Base-by-base conservation (phyloP, 78 protist genomes). In the Dictyostelium intermedium region DNA sequence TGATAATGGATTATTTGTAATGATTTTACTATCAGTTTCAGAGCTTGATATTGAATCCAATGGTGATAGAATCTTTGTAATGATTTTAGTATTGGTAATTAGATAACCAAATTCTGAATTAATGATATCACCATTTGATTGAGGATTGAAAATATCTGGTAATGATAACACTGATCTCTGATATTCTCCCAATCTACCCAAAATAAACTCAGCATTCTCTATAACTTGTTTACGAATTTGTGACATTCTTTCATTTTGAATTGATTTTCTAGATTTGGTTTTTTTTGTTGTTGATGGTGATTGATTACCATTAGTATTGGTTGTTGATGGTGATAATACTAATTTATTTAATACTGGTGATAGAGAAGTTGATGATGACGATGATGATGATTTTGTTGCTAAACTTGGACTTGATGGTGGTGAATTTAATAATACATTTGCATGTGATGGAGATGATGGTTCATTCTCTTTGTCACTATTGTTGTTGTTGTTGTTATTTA, bases 31-130 rank as follows among this genome's bases (percentile, higher is more conserved):
- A 34, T 63, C 72, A 4, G 87, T 87, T n/a, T 87, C 94, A 7
- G 94, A 89, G 6, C 87, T 56, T 47, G 85, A n/a, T 1, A 27
- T 80, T 14, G 85, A 80, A 34, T 89, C 87, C 0, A 89, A 32
- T 63, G 94, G 94, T 34, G 87, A 89, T 14, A 89, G 35, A 5
- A 89, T 89, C 77, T 89, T 89, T 27, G 87, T 60, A 23, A 89
- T 89, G 30, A 61, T 69, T 16, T 80, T 45, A 0, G 94, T 89
- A 8, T 89, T 84, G 10, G 70, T 89, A 7, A 89, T 61, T 7
- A 89, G 34, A n/a, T 89, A 89, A 32, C 74, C 94, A 47, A 80
- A 89, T n/a, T 89, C 94, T 2, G 94, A 76, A 10, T 80, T 14
- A 1, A 89, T 37, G 5, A 89, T 80, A 47, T 89, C 94, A 14